Base-by-base conservation (phyloP, 768 basidiomycete species). In the Leccinum disarticulatum region DNA sequence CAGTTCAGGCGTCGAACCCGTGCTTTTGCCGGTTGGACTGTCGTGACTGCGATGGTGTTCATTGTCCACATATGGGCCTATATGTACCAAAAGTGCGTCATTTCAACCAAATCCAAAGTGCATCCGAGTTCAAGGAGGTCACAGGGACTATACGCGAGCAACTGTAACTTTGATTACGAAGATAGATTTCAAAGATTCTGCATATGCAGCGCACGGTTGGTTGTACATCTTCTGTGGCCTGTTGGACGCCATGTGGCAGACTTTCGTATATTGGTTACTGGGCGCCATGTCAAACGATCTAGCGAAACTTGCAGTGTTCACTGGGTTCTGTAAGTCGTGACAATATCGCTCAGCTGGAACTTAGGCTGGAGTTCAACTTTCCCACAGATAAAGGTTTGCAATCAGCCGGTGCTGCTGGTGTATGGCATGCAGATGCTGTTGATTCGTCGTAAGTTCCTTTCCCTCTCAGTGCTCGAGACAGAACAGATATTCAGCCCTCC, bases 231-330 rank as follows among this genome's bases (percentile, higher is more conserved):
- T 86, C 73, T 89, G 84, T 62, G 88, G 90, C 30, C 68, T 93
- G 11, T 78, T 91, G 60, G 92, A 93, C 61, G 79, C 91, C 2
- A 87, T 90, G 83, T 93, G 91, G 89, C 92, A 93, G 70, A 91
- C 88, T 1, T 84, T 85, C 0, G 85, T 86, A 6, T 91, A 91
- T 70, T 91, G 89, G 88, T 77, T 90, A 65, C 87, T 91, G 83
- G 91, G 91, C 41, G 87, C 88, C 14, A 90, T 94, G 87, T 90
- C 88, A 25, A 92, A 93, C 64, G 85, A 92, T 70, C 85, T 88
- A 11, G 83, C 81, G 2, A 91, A 90, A 70, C 33, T 53, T 92
- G 73, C 83, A 93, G 82, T 91, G 68, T 87, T 93, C 66, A 78
- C 86, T 15, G 92, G 91, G 46, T 90, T 93, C 67, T 93, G 90